These are phyloP conservation scores for Cadophora malorum DNA, from an alignment of 2,329 filamentous ascomycete genomes.

Conservation along the genomic window DNA sequence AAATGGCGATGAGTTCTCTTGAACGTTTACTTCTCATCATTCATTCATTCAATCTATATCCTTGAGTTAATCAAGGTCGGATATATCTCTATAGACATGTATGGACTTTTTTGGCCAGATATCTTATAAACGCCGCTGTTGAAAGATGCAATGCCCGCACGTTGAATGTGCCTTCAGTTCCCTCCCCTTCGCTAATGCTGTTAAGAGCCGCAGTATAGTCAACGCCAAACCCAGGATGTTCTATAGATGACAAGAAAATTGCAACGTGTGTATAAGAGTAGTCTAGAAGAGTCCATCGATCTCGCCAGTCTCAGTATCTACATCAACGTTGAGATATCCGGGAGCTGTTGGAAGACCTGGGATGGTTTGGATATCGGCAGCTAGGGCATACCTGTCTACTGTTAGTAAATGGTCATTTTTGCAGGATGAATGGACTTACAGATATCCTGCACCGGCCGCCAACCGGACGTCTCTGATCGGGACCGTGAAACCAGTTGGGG, in stretches of 20 bases:
- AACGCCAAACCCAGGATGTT: slow-evolving; percentile 18
- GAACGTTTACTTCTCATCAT: background rate
- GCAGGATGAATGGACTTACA: slow-evolving; percentile 59
- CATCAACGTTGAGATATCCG: slow-evolving; percentile 93
- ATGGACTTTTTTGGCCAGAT: slow-evolving; percentile 24
- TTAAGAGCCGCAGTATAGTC: slow-evolving; percentile 32
- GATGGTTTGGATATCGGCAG: slow-evolving; percentile 98
- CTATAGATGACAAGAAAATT: slow-evolving; percentile 16
- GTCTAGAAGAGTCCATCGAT: slow-evolving; percentile 86
- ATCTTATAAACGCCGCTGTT: slow-evolving; percentile 39
- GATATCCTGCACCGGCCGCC: slow-evolving; percentile 91
- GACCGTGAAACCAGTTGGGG: slow-evolving; percentile 91
- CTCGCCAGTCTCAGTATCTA: slow-evolving; percentile 81
- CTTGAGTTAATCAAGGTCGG: slow-evolving; percentile 36
- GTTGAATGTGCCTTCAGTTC: slow-evolving; percentile 37
- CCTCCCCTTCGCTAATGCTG: slow-evolving; percentile 32
- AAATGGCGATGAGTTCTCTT: background rate
- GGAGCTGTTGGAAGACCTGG: slow-evolving; percentile 94
- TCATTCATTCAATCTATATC: slow-evolving; percentile 14
- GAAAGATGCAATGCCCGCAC: slow-evolving; percentile 37
- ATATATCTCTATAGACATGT: slow-evolving; percentile 33
- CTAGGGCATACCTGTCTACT: slow-evolving; percentile 76
- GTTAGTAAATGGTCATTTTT: slow-evolving; percentile 45
- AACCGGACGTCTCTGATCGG: slow-evolving; percentile 93
- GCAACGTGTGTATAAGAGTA: background rate